Base-by-base conservation (phyloP, 257 asterid genomes). In the Nicotiana noctiflora region DNA sequence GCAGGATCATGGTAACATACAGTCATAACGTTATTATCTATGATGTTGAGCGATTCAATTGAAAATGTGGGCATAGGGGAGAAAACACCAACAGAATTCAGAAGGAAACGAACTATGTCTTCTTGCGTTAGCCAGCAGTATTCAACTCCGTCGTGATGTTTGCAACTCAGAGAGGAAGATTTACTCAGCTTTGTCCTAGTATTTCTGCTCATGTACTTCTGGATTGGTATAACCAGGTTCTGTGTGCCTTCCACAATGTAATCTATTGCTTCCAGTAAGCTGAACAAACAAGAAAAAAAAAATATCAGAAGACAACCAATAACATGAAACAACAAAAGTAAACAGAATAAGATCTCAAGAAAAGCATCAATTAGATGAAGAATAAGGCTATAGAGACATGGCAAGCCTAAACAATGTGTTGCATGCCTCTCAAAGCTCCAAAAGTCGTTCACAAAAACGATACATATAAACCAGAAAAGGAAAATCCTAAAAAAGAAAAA, bases 111-210 rank as follows among this genome's bases (percentile, higher is more conserved):
- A n/a, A 89, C 80, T 1, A 93, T 81, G 19, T 94, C 96, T 81
- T 93, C 98, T n/a, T 82, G 94, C 4, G 96, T 89, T 55, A 94
- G 85, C 98, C 97, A 94, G 34, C 97, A 92, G 83, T 87, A 89
- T 49, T 85, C 84, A 3, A 64, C 80, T 81, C 87, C 84, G 13
- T 77, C 75, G 14, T 81, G 85, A 75, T 46, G 82, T 56, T 81
- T 62, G 31, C 76, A 70, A 37, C 34, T n/a, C 64, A 52, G n/a
- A 17, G 85, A 59, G 19, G 66, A 53, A 76, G 82, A 84, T 37
- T 85, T 84, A 78, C 85, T 87, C 63, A 74, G 77, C 67, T 84
- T 85, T 83, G 86, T 92, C 83, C 89, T 90, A 61, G 91, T 44
- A 40, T 77, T 86, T 83, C 87, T 59, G 82, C 63, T 72, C 13